phyloP scores from a whole-genome alignment of 192 early-diverging fungal genomes.

The Radiomyces spectabilis region DNA sequence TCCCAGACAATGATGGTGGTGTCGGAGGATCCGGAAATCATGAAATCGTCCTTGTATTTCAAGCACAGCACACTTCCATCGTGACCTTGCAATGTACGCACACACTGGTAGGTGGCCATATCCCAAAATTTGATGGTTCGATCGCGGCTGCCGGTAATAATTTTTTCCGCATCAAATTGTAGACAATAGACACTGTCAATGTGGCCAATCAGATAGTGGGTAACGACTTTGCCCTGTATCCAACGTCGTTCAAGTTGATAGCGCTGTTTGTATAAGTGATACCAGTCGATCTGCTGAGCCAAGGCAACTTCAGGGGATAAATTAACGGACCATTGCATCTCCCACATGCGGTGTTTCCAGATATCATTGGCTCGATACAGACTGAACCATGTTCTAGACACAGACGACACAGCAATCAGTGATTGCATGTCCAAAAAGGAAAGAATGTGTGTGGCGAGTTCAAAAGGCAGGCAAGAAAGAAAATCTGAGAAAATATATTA shows the following conservation, averaged over 20 bases:
- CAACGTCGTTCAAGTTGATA: slow-evolving; percentile 58
- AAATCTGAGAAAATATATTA: neutral
- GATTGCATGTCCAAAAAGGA: neutral
- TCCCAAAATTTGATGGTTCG: slow-evolving; percentile 85
- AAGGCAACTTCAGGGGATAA: neutral
- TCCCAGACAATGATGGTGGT: slow-evolving; percentile 85
- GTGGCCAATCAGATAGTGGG: slow-evolving; percentile 68
- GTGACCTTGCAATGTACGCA: slow-evolving; percentile 65
- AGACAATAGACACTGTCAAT: slow-evolving; percentile 86
- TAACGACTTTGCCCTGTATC: slow-evolving; percentile 34
- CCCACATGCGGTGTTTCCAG: neutral
- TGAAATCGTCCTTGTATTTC: slow-evolving; percentile 71
- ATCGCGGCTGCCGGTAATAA: slow-evolving; percentile 79
- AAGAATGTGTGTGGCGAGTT: neutral
- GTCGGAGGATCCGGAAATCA: slow-evolving; percentile 89
- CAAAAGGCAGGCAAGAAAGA: neutral
- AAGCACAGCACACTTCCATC: slow-evolving; percentile 71
- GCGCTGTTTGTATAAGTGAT: slow-evolving; percentile 65
- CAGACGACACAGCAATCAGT: neutral
- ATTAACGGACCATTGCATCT: neutral
- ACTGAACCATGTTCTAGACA: neutral
- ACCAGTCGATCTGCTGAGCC: slow-evolving; percentile 49
- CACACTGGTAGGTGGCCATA: slow-evolving; percentile 48
- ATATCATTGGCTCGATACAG: neutral
- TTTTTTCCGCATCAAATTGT: slow-evolving; percentile 75